Base-by-base conservation (phyloP, 768 basidiomycete species). In the Auriscalpium orientale region DNA sequence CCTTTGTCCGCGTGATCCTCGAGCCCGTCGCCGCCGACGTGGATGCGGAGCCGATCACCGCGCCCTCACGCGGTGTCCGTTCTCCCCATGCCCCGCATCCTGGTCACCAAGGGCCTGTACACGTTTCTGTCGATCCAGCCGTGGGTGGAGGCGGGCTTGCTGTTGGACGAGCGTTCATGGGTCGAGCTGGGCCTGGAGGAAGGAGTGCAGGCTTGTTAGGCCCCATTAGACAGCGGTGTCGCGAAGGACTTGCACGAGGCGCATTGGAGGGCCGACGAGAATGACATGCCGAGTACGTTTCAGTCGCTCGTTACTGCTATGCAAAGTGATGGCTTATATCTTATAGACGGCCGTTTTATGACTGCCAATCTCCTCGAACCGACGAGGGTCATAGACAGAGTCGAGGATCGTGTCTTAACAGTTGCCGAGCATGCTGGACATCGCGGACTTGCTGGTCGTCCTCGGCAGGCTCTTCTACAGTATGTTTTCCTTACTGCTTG, bases 71-170 rank as follows among this genome's bases (percentile, higher is more conserved):
- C 82, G 1, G 66, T 86, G 22, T 65, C 72, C 4, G 78, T 98
- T 22, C 63, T 72, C 28, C 80, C 85, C 0, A 63, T 73, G 35
- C 87, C 95, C 63, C 83, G 89, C 12, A 80, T 98, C 53, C 77
- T 97, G 44, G 67, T 98, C 57, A 80, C 98, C 59, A 94, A 98
- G 70, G 94, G 95, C 0, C 71, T 97, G n/a, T 97, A 98, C 68
- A 78, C 84, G 2, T 82, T 91, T 62, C 78, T 97, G 33, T 74
- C 81, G n/a, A 70, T 84, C 22, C 72, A 79, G 0, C 85, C 87
- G 0, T 97, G 95, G 95, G 68, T 64, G 1, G 76, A 79, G 13
- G 89, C 85, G 1, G 80, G 82, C 0, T 65, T 71, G 16, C 64
- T 81, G 53, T 73, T 95, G 56, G 89, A 95, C 65, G 88, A 93